phyloP scores from a whole-genome alignment of 768 basidiomycete genomes.

The Austroboletus eburneus region DNA sequence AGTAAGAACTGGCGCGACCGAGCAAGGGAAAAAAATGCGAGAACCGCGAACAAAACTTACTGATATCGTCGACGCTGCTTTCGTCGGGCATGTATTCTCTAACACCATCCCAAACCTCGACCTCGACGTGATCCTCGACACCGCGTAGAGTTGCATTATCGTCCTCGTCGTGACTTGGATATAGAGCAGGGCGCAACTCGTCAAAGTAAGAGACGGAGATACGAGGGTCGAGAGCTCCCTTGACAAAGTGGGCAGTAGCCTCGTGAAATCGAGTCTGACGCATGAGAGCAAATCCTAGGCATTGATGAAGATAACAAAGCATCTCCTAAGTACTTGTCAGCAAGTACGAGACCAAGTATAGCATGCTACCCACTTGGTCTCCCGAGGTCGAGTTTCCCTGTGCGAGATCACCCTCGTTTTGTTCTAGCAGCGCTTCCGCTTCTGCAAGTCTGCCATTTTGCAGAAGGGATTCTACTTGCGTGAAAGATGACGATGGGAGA shows the following conservation, averaged over 20 bases:
- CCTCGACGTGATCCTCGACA: slow-evolving; percentile 39
- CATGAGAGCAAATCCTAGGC: slow-evolving; percentile 77
- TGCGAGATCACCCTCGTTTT: slow-evolving; percentile 37
- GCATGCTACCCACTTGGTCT: slow-evolving; percentile 9
- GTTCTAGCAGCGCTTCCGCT: slow-evolving; percentile 58
- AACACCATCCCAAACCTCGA: slow-evolving; percentile 74
- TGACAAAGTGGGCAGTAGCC: slow-evolving; percentile 72
- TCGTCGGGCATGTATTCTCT: slow-evolving; percentile 67
- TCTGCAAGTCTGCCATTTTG: slow-evolving; percentile 62
- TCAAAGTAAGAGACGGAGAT: slow-evolving; percentile 79
- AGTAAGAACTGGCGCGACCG: too few relatives aligned
- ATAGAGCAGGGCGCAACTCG: slow-evolving; percentile 64
- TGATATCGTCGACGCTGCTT: slow-evolving; percentile 73
- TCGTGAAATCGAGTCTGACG: slow-evolving; percentile 79
- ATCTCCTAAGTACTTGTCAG: slow-evolving; percentile 42
- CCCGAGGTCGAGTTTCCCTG: slow-evolving; percentile 8
- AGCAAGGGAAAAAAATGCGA: slow-evolving; percentile 17
- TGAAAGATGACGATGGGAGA: slow-evolving; percentile 65
- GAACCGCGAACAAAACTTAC: slow-evolving; percentile 54
- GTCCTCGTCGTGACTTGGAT: not conserved
- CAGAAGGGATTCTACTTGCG: slow-evolving; percentile 67
- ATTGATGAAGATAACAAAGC: slow-evolving; percentile 74
- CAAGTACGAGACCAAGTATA: not conserved
- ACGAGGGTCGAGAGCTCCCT: slow-evolving; percentile 81
- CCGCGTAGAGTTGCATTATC: not conserved